A percentile compares a stretch with the other conserved stretches of the same genome.
Conservation (phyloP, 371 early-diverging fungal genomes). For the Fennellomyces sp. region DNA sequence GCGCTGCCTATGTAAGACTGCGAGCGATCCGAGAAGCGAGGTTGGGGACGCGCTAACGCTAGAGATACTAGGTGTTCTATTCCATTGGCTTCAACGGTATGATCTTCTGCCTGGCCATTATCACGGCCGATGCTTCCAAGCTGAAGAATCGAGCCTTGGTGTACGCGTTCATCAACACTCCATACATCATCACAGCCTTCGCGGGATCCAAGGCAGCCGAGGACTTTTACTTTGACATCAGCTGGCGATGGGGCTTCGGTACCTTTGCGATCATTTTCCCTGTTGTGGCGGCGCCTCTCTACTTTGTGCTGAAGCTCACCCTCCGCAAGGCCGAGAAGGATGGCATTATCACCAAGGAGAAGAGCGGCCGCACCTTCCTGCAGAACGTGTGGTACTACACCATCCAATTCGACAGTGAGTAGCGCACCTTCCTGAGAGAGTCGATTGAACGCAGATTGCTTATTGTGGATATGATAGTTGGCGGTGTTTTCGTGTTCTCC, state of each 20-base stretch:
- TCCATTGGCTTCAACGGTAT: constrained; percentile 17
- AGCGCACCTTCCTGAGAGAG: neutral
- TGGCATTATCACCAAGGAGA: constrained; percentile 1
- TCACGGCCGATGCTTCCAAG: constrained; percentile 3
- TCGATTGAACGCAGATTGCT: neutral
- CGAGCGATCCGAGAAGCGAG: no score
- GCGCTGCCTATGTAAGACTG: constrained; percentile 25
- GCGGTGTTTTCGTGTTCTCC: constrained; percentile 17
- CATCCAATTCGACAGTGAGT: constrained; percentile 19
- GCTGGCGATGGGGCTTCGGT: constrained; percentile 23
- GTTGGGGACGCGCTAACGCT: neutral
- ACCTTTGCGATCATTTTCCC: constrained; percentile 20
- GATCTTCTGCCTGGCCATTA: constrained; percentile 14
- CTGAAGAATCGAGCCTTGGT: constrained; percentile 16
- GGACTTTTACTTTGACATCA: constrained; percentile 5
- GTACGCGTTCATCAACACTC: constrained; percentile 10
- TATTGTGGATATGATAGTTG: neutral
- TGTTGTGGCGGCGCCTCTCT: constrained; percentile 19
- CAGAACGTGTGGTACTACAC: constrained; percentile 9
- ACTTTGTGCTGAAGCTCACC: constrained; percentile 14
- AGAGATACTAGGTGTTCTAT: constrained; percentile 10
- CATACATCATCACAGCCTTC: constrained; percentile 13
- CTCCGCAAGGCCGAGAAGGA: constrained; percentile 19
- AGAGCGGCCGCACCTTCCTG: constrained; percentile 2
- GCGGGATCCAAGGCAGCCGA: constrained; percentile 10